Conservation (phyloP, 192 early-diverging fungal genomes). For the Mortierella claussenii region DNA sequence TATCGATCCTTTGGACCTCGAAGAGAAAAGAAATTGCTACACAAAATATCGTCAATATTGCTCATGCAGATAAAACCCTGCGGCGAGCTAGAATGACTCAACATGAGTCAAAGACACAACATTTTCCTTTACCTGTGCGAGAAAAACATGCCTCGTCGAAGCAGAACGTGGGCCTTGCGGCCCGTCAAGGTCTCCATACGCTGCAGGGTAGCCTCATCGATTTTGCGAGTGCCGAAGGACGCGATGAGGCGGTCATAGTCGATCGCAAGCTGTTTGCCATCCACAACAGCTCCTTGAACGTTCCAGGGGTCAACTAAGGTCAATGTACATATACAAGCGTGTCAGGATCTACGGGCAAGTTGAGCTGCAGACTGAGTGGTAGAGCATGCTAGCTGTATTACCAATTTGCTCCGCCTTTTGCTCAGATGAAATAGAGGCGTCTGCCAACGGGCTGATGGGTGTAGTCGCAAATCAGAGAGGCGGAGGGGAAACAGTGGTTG, state of each 20-base stretch:
- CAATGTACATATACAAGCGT: too few relatives aligned
- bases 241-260: slow-evolving; percentile 93
- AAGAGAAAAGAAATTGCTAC: too few relatives aligned
- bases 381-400: too few relatives aligned
- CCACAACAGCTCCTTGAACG: slow-evolving; percentile 90
- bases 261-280: slow-evolving; percentile 87
- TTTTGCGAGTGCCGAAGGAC: slow-evolving; percentile 87
- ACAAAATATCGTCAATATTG: too few relatives aligned
- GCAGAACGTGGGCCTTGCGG: slow-evolving; percentile 79
- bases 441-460: slow-evolving; percentile 38
- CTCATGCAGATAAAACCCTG: too few relatives aligned
- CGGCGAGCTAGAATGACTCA: too few relatives aligned
- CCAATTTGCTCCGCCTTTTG: slow-evolving; percentile 45
- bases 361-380: too few relatives aligned
- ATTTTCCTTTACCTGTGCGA: slow-evolving; percentile 79
- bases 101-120: neutral
- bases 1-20: too few relatives aligned
- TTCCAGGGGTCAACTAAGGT: slow-evolving; percentile 95
- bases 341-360: too few relatives aligned
- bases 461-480: neutral
- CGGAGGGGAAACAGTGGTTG: neutral
- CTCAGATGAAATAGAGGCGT: slow-evolving; percentile 22
- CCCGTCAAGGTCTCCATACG: slow-evolving; percentile 91
- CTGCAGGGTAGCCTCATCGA: slow-evolving; percentile 79
- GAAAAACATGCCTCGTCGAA: slow-evolving; percentile 93